A percentile compares a stretch with the other conserved stretches of the same genome.
These are phyloP conservation scores for Hyaloperonospora arabidopsidis DNA, from an alignment of 352 stramenopile genomes.

Conservation along the genomic window DNA sequence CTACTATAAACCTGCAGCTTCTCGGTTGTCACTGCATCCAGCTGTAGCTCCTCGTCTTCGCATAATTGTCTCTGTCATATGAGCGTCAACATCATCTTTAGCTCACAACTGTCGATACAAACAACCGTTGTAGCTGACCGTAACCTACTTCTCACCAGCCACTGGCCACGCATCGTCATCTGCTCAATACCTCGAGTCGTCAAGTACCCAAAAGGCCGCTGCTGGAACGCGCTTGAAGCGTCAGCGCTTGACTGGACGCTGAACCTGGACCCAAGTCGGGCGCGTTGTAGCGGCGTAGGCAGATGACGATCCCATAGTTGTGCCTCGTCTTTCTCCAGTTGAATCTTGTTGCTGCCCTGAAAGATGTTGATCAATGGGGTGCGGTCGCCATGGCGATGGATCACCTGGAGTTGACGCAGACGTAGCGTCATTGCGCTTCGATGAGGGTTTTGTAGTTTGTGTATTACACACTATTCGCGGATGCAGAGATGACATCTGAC, in stretches of 20 bases:
- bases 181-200: slow-evolving; percentile 56
- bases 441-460: neutral
- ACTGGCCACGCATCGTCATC: slow-evolving; percentile 48
- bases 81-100: neutral
- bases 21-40: slow-evolving; percentile 26
- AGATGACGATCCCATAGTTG: slow-evolving; percentile 41
- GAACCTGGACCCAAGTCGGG: slow-evolving; percentile 31
- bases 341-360: slow-evolving; percentile 19
- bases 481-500: slow-evolving; percentile 4
- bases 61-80: slow-evolving; percentile 34
- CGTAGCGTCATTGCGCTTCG: slow-evolving; percentile 24
- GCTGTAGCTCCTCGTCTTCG: slow-evolving; percentile 29
- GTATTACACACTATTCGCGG: neutral
- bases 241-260: slow-evolving; percentile 12
- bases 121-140: neutral
- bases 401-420: slow-evolving; percentile 68
- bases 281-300: slow-evolving; percentile 30
- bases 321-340: slow-evolving; percentile 32
- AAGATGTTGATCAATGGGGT: slow-evolving; percentile 73
- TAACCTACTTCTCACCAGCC: slow-evolving; percentile 27
- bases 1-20: slow-evolving; percentile 65
- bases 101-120: neutral
- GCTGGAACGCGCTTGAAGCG: slow-evolving; percentile 33
- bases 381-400: slow-evolving; percentile 76
- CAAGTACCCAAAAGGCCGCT: slow-evolving; percentile 59